Evolutionary conservation across 768 basidiomycete species (phyloP), one percentile per base, ranked within the genome.

Genomic region (Phanerodontia chrysosporium): DNA sequence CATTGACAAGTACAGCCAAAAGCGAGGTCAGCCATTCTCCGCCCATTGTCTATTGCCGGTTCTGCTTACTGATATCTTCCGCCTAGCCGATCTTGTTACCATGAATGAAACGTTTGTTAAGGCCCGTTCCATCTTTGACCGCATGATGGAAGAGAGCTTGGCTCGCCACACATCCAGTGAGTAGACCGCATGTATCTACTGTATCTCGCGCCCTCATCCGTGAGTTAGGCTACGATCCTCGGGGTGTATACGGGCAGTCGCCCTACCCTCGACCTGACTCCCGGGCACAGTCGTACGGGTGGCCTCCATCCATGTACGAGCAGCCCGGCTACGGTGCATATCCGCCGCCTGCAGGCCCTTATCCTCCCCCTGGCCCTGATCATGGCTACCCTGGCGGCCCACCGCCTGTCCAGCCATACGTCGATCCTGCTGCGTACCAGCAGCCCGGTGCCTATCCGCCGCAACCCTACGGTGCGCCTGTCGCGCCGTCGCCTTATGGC

Each of bases 1-100:
- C 55, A 97, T 98, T 62, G 94, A 97, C 70, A 97, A 95, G 76
- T 98, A 98, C 69, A 94, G 89, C 65, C 94, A 96, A 77, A 97
- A 98, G 76, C 80, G 94, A 74, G 82, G 80, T 83, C 55, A 29
- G 30, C 32, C 21, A 18, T 44, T 30, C 24, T 28, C 39, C n/a
- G 2, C 8, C n/a, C 18, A 62, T 51, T 44, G 57, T 16, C 35
- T 25, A 13, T n/a, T n/a, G 32, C 7, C 6, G 13, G 8, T 18
- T 55, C 16, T 32, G 3, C 35, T 49, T 48, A 58, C 45, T 22
- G 49, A 45, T 7, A 39, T 18, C 44, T 57, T 56, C 45, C 51
- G 22, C 4, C 16, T 14, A 96, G 95, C 95, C 58, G 96, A 98
- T 72, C 78, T 98, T 30, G 88, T 95, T 6, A 86, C 89, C 1